phyloP scores from a whole-genome alignment of 169 alveolate species.

The Eimeria maxima region DNA sequence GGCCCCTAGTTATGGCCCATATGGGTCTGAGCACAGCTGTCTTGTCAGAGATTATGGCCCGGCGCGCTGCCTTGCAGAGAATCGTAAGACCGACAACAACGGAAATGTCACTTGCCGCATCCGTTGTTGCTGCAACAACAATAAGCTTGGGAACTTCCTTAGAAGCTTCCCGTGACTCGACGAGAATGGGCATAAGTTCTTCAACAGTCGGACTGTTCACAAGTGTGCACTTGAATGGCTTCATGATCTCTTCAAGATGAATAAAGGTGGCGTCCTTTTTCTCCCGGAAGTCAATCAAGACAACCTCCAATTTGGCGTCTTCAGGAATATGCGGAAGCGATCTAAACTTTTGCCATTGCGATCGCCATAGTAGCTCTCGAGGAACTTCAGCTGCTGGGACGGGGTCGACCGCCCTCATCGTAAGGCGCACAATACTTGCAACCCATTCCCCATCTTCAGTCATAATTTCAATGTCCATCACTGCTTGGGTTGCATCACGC shows the following conservation, averaged over 20 bases:
- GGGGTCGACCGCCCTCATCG: constrained; percentile 80
- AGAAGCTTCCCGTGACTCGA: not conserved
- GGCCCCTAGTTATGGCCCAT: constrained; percentile 39
- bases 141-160: not conserved
- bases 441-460: constrained; percentile 59
- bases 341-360: constrained; percentile 78
- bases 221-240: not conserved
- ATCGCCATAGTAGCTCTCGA: constrained; percentile 82
- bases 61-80: constrained; percentile 50
- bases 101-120: constrained; percentile 10
- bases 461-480: constrained; percentile 75
- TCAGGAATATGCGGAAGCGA: not conserved
- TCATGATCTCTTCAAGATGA: not conserved
- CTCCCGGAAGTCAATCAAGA: constrained; percentile 38
- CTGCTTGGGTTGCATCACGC: constrained; percentile 80
- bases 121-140: constrained; percentile 37
- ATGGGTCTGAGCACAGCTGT: constrained; percentile 34
- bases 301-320: not conserved
- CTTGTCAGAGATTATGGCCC: constrained; percentile 58
- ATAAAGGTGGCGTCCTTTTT: constrained; percentile 3
- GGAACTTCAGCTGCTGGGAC: constrained; percentile 85
- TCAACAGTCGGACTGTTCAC: constrained; percentile 25
- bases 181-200: constrained; percentile 6
- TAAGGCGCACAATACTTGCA: constrained; percentile 52
- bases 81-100: constrained; percentile 54